Conservation (phyloP, 176 grass and related monocot genomes). For the Carex cristatella region DNA sequence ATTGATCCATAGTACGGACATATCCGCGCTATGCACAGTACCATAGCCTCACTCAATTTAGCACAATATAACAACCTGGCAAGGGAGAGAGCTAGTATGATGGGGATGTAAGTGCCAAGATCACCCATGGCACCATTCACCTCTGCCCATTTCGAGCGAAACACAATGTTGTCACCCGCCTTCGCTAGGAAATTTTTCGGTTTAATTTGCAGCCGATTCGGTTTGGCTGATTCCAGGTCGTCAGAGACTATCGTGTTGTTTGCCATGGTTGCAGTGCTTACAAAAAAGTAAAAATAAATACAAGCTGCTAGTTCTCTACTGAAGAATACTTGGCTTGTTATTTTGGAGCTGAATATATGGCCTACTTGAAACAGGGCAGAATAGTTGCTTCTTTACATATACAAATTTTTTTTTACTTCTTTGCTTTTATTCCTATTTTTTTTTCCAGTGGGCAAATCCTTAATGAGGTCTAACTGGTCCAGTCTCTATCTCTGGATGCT, state of each 20-base stretch:
- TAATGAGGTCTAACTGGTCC: too few relatives aligned
- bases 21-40: too few relatives aligned
- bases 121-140: conserved; percentile 40
- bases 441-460: neutral
- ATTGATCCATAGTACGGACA: too few relatives aligned
- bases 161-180: conserved; percentile 2
- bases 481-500: neutral
- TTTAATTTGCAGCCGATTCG: neutral
- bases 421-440: neutral
- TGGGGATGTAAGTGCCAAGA: conserved; percentile 49
- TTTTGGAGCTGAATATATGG: neutral
- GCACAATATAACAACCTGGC: neutral
- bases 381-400: neutral
- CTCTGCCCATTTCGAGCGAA: conserved; percentile 29
- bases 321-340: neutral
- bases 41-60: too few relatives aligned
- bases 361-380: too few relatives aligned
- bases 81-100: conserved; percentile 39
- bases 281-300: too few relatives aligned
- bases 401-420: neutral
- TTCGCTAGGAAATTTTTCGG: neutral
- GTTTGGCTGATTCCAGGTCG: neutral
- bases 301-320: too few relatives aligned
- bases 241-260: neutral
- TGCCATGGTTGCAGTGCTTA: neutral